Conservation (phyloP, 2,329 filamentous ascomycete genomes). For the Ascochyta pisi region DNA sequence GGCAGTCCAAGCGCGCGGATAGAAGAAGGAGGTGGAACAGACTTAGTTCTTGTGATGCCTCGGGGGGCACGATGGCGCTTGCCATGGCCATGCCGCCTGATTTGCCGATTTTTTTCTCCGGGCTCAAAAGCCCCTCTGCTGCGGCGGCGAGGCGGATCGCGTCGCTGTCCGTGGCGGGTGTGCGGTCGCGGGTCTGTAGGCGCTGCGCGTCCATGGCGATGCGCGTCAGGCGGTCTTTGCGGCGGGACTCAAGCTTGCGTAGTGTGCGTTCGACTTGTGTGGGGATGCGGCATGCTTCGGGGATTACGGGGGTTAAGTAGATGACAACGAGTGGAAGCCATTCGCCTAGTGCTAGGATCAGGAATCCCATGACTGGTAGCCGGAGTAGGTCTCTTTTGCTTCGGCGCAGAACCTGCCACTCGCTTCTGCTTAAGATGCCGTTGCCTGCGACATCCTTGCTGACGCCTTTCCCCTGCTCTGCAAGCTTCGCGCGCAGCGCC, state of each 20-base stretch:
- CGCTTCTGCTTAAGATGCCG: slow-evolving; percentile 63
- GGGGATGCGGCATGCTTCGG: slow-evolving; percentile 83
- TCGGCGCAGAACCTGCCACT: slow-evolving; percentile 74
- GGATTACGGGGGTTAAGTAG: slow-evolving; percentile 74
- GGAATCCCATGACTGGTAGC: slow-evolving; percentile 76
- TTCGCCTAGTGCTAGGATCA: slow-evolving; percentile 82
- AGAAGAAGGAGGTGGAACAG: slow-evolving; percentile 29
- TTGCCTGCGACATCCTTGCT: slow-evolving; percentile 1
- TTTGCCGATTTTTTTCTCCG: slow-evolving; percentile 4
- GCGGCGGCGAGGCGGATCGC: slow-evolving; percentile 5
- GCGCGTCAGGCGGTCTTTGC: slow-evolving; percentile 24
- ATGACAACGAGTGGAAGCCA: slow-evolving; percentile 83
- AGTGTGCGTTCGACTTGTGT: slow-evolving; percentile 70
- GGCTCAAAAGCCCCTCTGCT: slow-evolving; percentile 4
- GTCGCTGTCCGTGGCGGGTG: not conserved
- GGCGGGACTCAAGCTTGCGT: slow-evolving; percentile 56
- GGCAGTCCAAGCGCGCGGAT: slow-evolving; percentile 31
- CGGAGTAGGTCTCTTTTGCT: slow-evolving; percentile 76
- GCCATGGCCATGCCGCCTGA: slow-evolving; percentile 11
- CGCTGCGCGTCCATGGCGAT: slow-evolving; percentile 26
- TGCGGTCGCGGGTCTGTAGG: slow-evolving; percentile 19
- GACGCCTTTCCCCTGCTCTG: slow-evolving; percentile 7
- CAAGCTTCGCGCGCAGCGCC: slow-evolving; percentile 51
- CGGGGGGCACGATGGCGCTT: slow-evolving; percentile 6
- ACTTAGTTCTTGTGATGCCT: slow-evolving; percentile 8